These are phyloP conservation scores for Raffaelea ambrosiae DNA, from an alignment of 2,329 filamentous ascomycete species.

Conservation along the genomic window DNA sequence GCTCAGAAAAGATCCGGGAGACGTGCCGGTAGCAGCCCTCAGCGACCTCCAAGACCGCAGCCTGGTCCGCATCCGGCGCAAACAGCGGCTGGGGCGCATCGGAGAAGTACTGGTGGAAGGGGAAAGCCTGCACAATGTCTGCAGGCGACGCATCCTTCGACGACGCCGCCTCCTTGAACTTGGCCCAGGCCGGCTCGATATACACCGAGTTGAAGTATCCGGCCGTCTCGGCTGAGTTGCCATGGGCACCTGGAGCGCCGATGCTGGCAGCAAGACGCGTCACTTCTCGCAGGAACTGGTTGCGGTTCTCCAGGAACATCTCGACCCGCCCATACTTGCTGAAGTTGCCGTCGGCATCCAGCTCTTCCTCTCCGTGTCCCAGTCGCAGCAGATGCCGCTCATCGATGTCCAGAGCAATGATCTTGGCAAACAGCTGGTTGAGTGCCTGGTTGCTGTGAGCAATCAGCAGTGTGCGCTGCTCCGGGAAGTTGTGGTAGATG, in stretches of 20 bases:
- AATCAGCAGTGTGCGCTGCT: conserved; percentile 82
- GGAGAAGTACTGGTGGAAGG: conserved; percentile 81
- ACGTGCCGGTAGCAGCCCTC: conserved; percentile 85
- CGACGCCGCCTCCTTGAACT: conserved; percentile 62
- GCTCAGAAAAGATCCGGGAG: conserved; percentile 79
- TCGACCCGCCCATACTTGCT: conserved; percentile 93
- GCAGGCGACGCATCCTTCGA: conserved; percentile 46
- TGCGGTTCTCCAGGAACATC: conserved; percentile 84
- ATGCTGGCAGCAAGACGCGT: conserved; percentile 78
- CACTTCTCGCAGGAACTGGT: conserved; percentile 71
- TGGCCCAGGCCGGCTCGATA: conserved; percentile 78
- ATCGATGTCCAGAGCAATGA: conserved; percentile 91
- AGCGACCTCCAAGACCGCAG: conserved; percentile 64
- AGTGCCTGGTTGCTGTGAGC: conserved; percentile 97
- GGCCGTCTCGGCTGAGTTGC: conserved; percentile 91
- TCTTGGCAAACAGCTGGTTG: conserved; percentile 97
- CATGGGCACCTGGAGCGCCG: conserved; percentile 84
- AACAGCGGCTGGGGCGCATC: conserved; percentile 84
- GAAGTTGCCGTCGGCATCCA: conserved; percentile 78
- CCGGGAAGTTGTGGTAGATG: conserved; percentile 95
- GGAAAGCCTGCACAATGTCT: conserved; percentile 66
- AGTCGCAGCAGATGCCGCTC: conserved; percentile 86
- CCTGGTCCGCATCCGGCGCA: conserved; percentile 53
- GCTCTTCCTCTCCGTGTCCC: conserved; percentile 90
- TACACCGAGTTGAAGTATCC: conserved; percentile 95